phyloP scores from a whole-genome alignment of 2,329 filamentous ascomycete species.

The Neopestalotiopsis clavispora region DNA sequence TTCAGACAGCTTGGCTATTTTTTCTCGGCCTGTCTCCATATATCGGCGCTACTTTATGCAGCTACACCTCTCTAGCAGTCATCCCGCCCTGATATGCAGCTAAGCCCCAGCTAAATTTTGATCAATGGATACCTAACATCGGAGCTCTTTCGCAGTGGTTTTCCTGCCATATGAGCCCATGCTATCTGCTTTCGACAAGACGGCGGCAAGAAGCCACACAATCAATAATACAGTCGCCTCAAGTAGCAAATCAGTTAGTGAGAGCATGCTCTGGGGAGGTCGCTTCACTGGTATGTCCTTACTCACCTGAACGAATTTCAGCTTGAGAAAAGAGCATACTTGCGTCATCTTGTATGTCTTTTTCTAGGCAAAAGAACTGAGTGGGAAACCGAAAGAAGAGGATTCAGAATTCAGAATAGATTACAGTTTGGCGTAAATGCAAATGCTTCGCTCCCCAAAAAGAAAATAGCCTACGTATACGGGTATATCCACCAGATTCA shows the following conservation, averaged over 20 bases:
- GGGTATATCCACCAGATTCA: conserved; percentile 18
- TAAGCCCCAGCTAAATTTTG: conserved; percentile 10
- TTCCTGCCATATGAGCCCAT: not conserved
- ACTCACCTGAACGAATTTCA: not conserved
- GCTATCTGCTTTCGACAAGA: not conserved
- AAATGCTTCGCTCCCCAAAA: not conserved
- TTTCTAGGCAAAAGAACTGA: not conserved
- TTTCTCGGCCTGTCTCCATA: not conserved
- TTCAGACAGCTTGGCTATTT: not conserved
- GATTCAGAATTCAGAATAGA: not conserved
- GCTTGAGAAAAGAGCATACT: not conserved
- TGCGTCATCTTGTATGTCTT: not conserved
- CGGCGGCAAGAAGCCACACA: too few relatives aligned
- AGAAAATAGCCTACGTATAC: conserved; percentile 6
- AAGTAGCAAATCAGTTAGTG: conserved; percentile 16
- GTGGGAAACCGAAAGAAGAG: not conserved
- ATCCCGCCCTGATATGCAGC: conserved; percentile 2
- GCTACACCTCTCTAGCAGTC: not conserved
- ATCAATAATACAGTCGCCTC: conserved; percentile 23
- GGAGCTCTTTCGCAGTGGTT: conserved; percentile 4
- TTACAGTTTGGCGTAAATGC: not conserved
- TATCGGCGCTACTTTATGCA: conserved; percentile 5
- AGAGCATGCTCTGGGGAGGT: conserved; percentile 30
- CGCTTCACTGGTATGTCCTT: conserved; percentile 53
- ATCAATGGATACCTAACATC: conserved; percentile 3